Evolutionary conservation across 2,329 filamentous ascomycete species (phyloP), one percentile per base, ranked within the genome.

Genomic region (Fusarium tanahbumbuense): DNA sequence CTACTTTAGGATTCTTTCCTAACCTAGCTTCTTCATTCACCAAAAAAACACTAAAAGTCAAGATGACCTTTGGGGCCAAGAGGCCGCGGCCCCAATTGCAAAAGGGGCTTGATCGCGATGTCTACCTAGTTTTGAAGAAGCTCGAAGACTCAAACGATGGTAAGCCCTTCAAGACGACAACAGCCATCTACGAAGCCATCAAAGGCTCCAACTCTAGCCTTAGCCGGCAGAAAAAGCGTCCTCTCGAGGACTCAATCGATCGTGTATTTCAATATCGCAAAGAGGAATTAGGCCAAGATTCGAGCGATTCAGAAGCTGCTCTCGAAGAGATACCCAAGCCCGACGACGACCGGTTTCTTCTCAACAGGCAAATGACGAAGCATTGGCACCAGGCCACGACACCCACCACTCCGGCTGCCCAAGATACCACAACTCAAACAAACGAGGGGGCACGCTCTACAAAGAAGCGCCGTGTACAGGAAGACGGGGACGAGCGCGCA

Each of bases 181-280:
- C 85, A 4, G 80, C 83, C 4, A 87, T 97, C 2, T 97, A 96
- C 77, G 91, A 94, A 41, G 88, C 88, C 62, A 93, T 98, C 67
- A 93, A 94, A 73, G 83, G 85, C 53, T 97, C 94, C 16, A 98
- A 98, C 78, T 97, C 94, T 0, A 94, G 92, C 72, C 81, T 98
- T 23, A 93, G 92, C 68, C 86, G 96, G 23, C 89, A 92, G 71
- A 93, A 93, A 41, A 97, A 96, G 79, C 91, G 90, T 65, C 84
- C 91, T 1, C 82, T 98, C 2, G 93, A 97, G 78, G 92, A 96
- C 68, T 91, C 92, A 37, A 93, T 98, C 68, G 93, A 97, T 67
- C 86, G 93, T 10, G 93, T 94, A 0, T 82, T 98, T 18, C 87
- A 90, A 10, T 88, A 93, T 20, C 83, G 95, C 8, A 91, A 90